Evolutionary conservation across 345 rosid genomes (phyloP).

Genomic region (Trapa incisa): DNA sequence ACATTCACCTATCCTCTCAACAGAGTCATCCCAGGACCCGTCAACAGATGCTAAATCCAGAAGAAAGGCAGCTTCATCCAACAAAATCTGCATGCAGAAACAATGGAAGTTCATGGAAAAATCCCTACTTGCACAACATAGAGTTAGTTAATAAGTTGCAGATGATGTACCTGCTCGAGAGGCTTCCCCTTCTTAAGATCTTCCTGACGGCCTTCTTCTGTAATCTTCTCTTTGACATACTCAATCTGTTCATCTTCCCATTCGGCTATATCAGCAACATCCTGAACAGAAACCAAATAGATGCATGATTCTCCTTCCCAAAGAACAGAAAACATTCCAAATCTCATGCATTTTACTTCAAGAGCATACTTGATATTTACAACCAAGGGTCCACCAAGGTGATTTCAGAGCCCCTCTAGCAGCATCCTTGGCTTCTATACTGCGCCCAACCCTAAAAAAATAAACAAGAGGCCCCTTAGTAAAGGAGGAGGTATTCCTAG

Average conservation of each 20-base stretch:
- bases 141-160: neutral
- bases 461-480: constrained; percentile 7
- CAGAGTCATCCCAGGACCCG: constrained; percentile 57
- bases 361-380: constrained; percentile 44
- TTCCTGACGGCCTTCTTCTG: constrained; percentile 64
- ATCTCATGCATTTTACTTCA: neutral
- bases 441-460: constrained; percentile 47
- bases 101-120: neutral
- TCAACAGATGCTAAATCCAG: constrained; percentile 83
- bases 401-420: constrained; percentile 79
- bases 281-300: constrained; percentile 21
- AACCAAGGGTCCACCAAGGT: constrained; percentile 93
- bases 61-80: constrained; percentile 78
- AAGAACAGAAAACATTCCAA: constrained; percentile 3
- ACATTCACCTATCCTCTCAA: constrained; percentile 51
- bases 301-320: constrained; percentile 1
- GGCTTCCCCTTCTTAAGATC: constrained; percentile 83
- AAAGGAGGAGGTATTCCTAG: neutral
- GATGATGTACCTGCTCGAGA: constrained; percentile 44
- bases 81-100: constrained; percentile 32
- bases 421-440: constrained; percentile 74
- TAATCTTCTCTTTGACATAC: constrained; percentile 63
- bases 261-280: constrained; percentile 59
- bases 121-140: constrained; percentile 26
- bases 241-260: constrained; percentile 96